Conservation (phyloP, 2,329 filamentous ascomycete species). For the Dryadomyces quercivorus region DNA sequence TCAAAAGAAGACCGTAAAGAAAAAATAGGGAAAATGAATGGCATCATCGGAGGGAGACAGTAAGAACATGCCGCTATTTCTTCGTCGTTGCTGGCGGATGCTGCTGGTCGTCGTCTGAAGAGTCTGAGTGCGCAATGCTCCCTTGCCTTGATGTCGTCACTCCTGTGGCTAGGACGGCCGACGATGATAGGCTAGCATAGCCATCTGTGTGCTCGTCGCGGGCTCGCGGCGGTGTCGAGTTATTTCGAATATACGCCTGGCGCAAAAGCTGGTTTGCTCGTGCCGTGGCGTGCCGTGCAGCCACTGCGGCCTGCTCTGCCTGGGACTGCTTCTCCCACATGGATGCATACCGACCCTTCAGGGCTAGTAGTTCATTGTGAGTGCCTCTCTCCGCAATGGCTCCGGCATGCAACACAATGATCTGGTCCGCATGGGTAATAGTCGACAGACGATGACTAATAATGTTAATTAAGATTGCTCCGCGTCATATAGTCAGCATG, state of each 20-base stretch:
- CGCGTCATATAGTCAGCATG: neutral
- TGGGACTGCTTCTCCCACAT: slow-evolving; percentile 88
- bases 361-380: slow-evolving; percentile 57
- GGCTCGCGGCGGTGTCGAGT: slow-evolving; percentile 13
- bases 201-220: slow-evolving; percentile 31
- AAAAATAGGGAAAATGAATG: slow-evolving; percentile 3
- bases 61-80: slow-evolving; percentile 3
- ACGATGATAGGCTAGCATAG: slow-evolving; percentile 33
- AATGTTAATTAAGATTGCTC: neutral
- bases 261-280: slow-evolving; percentile 33
- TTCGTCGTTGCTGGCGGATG: neutral
- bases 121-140: slow-evolving; percentile 8
- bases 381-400: slow-evolving; percentile 13
- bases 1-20: neutral
- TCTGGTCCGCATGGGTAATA: slow-evolving; percentile 16
- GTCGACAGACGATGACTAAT: slow-evolving; percentile 65
- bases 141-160: slow-evolving; percentile 17
- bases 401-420: slow-evolving; percentile 15
- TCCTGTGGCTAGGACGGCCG: slow-evolving; percentile 26
- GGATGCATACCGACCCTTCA: slow-evolving; percentile 61
- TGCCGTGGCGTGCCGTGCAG: slow-evolving; percentile 33
- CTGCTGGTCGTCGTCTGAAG: slow-evolving; percentile 8
- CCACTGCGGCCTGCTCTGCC: slow-evolving; percentile 56
- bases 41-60: neutral
- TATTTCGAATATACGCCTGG: slow-evolving; percentile 33